Conservation (phyloP, 805 yeast genomes). For the Myxozyma vanderwaltii region DNA sequence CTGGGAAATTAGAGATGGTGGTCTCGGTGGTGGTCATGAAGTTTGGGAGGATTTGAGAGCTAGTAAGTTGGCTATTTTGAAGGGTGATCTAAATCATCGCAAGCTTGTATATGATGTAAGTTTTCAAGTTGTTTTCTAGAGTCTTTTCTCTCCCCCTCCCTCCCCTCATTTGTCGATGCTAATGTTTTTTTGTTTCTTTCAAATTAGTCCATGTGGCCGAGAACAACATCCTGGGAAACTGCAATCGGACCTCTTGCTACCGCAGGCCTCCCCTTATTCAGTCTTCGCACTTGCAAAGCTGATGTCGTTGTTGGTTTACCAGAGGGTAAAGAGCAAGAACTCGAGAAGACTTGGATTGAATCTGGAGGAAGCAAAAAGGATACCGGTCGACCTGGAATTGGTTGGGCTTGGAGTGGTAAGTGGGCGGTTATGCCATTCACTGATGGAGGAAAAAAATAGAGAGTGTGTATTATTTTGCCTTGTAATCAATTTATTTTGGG, state of each 20-base stretch:
- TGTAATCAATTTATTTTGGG: not conserved
- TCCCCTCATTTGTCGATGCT: too few species aligned
- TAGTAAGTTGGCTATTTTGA: conserved; percentile 73
- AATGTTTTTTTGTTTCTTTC: too few species aligned
- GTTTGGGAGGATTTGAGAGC: conserved; percentile 60
- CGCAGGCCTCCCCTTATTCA: conserved; percentile 64
- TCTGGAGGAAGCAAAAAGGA: conserved; percentile 51
- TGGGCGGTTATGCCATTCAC: conserved; percentile 85
- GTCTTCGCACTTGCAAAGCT: conserved; percentile 93
- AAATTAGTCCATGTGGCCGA: conserved; percentile 73
- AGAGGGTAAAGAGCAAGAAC: conserved; percentile 69
- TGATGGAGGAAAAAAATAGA: conserved; percentile 41
- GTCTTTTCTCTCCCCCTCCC: too few species aligned
- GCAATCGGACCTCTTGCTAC: conserved; percentile 72
- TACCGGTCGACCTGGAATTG: conserved; percentile 25
- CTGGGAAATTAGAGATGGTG: conserved; percentile 63
- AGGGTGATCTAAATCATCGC: conserved; percentile 96
- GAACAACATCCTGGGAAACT: conserved; percentile 68
- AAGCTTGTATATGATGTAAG: conserved; percentile 78
- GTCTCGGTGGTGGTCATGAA: conserved; percentile 58
- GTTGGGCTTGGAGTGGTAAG: conserved; percentile 85
- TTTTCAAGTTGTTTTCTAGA: too few species aligned
- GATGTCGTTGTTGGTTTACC: conserved; percentile 89
- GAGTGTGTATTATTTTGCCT: not conserved
- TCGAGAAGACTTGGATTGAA: conserved; percentile 60